Conservation (phyloP, 305 asterid species). For the Fraxinus velutina region DNA sequence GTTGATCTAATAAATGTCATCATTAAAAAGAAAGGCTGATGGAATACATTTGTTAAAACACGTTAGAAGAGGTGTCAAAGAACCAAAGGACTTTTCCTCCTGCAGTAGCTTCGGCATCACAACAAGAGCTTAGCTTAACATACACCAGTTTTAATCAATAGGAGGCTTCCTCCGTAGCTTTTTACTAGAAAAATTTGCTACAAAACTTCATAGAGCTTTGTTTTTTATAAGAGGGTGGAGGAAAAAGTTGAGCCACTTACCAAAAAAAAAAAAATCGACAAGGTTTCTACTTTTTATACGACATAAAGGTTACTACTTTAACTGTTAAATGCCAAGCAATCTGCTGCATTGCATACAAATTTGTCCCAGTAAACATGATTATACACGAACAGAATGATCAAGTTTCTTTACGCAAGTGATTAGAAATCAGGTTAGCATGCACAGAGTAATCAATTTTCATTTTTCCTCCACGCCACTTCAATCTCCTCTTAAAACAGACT, state of each 20-base stretch:
- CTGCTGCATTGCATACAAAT: background rate
- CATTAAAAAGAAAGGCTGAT: background rate
- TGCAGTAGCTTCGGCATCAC: background rate
- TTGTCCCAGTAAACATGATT: background rate
- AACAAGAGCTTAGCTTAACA: background rate
- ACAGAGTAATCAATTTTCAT: background rate
- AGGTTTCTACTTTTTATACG: background rate
- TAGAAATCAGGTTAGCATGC: background rate
- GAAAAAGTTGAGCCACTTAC: background rate
- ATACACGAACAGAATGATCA: background rate
- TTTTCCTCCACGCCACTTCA: background rate
- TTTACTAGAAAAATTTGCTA: background rate
- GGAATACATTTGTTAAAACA: background rate
- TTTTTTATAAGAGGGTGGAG: background rate
- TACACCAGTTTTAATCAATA: background rate
- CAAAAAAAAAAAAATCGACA: background rate
- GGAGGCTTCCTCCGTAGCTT: background rate
- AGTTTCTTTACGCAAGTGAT: background rate
- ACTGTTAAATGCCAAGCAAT: background rate
- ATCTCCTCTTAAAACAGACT: too few species aligned
- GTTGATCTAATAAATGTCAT: background rate
- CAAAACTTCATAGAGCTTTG: background rate
- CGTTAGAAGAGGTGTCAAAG: background rate
- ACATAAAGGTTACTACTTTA: background rate
- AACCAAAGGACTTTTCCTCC: background rate